phyloP scores from a whole-genome alignment of 805 yeast species.

The Teunomyces lycoperdinae region DNA sequence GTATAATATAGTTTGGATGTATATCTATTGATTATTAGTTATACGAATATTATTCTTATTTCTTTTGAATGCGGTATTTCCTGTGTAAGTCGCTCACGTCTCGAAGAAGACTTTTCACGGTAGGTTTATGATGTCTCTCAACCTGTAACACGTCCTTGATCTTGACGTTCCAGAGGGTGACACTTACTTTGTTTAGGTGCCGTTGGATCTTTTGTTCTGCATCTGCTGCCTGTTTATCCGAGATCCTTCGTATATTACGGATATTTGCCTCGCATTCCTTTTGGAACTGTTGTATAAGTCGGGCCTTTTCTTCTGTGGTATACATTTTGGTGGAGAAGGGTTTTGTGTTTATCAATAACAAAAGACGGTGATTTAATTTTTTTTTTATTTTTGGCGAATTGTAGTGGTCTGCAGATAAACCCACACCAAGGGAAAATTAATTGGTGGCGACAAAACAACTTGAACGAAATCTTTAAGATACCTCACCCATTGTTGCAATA shows the following conservation, averaged over 20 bases:
- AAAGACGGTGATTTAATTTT: not conserved
- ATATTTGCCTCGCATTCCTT: conserved; percentile 18
- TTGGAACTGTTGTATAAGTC: conserved; percentile 29
- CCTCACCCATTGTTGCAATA: not conserved
- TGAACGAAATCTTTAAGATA: not conserved
- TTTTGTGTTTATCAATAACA: too few species aligned
- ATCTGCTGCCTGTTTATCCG: conserved; percentile 20
- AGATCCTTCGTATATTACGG: conserved; percentile 21
- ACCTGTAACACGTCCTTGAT: conserved; percentile 42
- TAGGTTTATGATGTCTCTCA: conserved; percentile 37
- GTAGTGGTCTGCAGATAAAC: not conserved
- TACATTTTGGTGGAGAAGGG: conserved; percentile 6
- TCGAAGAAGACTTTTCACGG: conserved; percentile 8
- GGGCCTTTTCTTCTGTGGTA: conserved; percentile 35
- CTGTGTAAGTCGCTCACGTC: conserved; percentile 8
- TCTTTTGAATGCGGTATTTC: not conserved
- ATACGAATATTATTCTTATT: not conserved
- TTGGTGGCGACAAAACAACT: conserved; percentile 4
- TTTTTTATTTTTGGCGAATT: too few species aligned
- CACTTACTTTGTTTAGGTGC: conserved; percentile 45
- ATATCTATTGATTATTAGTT: not conserved
- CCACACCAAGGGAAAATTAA: not conserved
- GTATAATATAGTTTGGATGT: not conserved
- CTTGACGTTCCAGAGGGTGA: conserved; percentile 49
- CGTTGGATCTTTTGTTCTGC: conserved; percentile 38